A percentile compares a stretch with the other conserved stretches of the same genome.
phyloP scores from a whole-genome alignment of 2,329 filamentous ascomycete species.

The Aspergillus fumigatus region DNA sequence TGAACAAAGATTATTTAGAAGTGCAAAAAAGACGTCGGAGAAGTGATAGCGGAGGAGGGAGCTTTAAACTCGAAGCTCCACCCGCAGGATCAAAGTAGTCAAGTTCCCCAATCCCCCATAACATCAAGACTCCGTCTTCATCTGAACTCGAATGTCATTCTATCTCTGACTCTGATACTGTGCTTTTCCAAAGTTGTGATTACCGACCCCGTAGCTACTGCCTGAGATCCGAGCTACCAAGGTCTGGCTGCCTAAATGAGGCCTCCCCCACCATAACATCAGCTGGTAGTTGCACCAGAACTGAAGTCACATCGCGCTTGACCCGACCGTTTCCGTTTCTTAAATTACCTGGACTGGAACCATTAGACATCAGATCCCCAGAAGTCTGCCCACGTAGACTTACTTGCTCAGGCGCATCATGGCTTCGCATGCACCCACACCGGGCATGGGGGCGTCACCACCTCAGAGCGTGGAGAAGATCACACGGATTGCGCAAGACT shows the following conservation, averaged over 20 bases:
- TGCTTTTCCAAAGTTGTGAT: not conserved
- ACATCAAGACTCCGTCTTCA: not conserved
- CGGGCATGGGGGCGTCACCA: conserved; percentile 33
- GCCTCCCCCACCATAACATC: conserved; percentile 9
- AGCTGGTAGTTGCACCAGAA: conserved; percentile 14
- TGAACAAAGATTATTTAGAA: not conserved
- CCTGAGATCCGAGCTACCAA: not conserved
- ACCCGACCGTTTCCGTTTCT: not conserved
- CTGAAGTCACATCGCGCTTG: conserved; percentile 9
- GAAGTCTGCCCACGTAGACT: not conserved
- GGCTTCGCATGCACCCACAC: conserved; percentile 19
- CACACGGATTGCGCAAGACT: conserved; percentile 68
- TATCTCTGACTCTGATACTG: not conserved
- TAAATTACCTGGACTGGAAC: conserved; percentile 1
- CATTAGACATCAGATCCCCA: not conserved
- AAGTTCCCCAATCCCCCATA: not conserved
- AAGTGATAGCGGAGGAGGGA: not conserved
- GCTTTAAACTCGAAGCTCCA: not conserved
- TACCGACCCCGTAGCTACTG: not conserved
- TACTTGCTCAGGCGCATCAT: conserved; percentile 12
- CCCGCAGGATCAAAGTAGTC: not conserved
- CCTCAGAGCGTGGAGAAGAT: conserved; percentile 76
- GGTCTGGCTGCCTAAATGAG: conserved; percentile 20
- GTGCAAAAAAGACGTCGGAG: not conserved
- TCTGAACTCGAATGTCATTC: not conserved